Evolutionary conservation across 257 asterid genomes (phyloP), one percentile per base, ranked within the genome.

Genomic region (Solanum pennellii): DNA sequence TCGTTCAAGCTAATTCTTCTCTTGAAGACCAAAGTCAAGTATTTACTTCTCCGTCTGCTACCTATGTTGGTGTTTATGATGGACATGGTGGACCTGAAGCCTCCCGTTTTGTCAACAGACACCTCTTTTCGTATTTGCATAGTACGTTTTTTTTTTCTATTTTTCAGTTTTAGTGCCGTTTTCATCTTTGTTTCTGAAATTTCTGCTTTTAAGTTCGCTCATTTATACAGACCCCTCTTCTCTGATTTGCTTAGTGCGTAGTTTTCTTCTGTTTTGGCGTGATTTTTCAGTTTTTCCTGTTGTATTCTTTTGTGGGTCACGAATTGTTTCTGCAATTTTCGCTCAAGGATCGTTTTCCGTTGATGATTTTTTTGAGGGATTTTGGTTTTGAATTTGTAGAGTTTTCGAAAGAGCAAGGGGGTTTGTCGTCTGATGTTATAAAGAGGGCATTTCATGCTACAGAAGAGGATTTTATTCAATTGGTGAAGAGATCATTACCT

Each of bases 21-120:
- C 93, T 97, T 0, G 99, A 97, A 92, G 99, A 97, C 90, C 99
- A 97, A 92, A 94, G 98, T 74, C 97, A 94, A 89, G 98, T 97
- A n/a, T 94, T 88, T 59, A 93, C 96, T 18, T 95, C 99, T 62
- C 96, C 99, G 5, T 93, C 98, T 47, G 99, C 98, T 42, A 97
- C 99, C 21, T 97, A 92, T 79, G 88, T 97, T 80, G 99, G 99
- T 20, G 98, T 97, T 68, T 97, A 97, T 92, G 99, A 97, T 86
- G 99, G 99, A 31, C 99, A 97, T 49, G 99, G 99, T 33, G 99
- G 99, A 9, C 97, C 98, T 5, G 99, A 96, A 92, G 98, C 99
- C 21, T 94, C 99, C 45, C 96, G 98, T 35, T 97, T 97, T 86
- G 95, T 97, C 80, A 96, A 94, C 73, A 93, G 92, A 83, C 96